These are phyloP conservation scores for Populus trichocarpa DNA, from an alignment of 441 rosid genomes.

Conservation along the genomic window DNA sequence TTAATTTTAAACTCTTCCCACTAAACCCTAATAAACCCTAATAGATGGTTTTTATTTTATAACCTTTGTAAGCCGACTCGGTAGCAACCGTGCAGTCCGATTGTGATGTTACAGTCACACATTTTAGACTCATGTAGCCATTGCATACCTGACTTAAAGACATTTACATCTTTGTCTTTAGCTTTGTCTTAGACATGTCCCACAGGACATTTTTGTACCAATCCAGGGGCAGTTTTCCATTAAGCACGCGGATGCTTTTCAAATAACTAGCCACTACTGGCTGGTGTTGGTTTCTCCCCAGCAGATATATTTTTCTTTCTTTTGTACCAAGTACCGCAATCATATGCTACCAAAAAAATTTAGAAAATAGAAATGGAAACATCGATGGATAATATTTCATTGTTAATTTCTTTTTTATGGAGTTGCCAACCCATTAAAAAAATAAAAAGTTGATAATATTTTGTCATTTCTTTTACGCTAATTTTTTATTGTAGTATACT, in stretches of 20 bases:
- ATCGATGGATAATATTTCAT: not conserved
- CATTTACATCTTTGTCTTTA: not conserved
- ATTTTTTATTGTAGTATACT: too few species aligned
- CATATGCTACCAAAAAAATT: not conserved
- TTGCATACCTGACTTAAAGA: slow-evolving; percentile 18
- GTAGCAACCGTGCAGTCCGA: too few species aligned
- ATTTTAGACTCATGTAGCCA: not conserved
- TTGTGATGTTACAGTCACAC: not conserved
- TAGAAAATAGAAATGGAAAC: not conserved
- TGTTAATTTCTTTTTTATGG: not conserved
- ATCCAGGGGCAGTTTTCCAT: too few species aligned
- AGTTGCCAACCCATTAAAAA: not conserved
- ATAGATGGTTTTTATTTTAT: too few species aligned
- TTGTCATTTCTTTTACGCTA: not conserved
- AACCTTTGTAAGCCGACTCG: too few species aligned
- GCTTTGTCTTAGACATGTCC: not conserved
- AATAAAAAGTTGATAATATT: too few species aligned
- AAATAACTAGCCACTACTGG: too few species aligned
- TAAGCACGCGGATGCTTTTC: too few species aligned
- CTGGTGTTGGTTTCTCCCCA: too few species aligned
- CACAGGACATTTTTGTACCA: not conserved
- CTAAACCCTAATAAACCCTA: too few species aligned
- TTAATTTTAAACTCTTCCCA: too few species aligned
- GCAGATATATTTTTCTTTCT: too few species aligned
- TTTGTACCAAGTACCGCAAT: not conserved